Conservation (phyloP, 2,329 filamentous ascomycete species). For the Erysiphe neolycopersici region DNA sequence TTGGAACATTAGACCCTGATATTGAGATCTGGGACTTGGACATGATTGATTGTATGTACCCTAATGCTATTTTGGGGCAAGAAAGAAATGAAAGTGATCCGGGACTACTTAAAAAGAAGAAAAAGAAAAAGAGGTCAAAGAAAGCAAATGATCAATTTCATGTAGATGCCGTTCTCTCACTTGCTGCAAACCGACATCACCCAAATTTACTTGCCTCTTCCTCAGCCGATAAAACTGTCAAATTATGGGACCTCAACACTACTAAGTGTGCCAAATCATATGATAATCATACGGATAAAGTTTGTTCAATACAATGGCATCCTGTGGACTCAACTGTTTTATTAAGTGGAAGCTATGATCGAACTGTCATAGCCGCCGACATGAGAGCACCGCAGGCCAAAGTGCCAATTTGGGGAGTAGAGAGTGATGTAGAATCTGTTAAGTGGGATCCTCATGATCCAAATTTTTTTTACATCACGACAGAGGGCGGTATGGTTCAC, state of each 20-base stretch:
- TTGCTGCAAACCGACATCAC: constrained; percentile 80
- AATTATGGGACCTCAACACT: constrained; percentile 91
- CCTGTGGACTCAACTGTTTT: constrained; percentile 63
- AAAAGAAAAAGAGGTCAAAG: constrained; percentile 74
- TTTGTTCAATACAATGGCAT: constrained; percentile 91
- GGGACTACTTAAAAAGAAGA: constrained; percentile 35
- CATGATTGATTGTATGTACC: constrained; percentile 91
- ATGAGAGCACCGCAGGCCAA: constrained; percentile 79
- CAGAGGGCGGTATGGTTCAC: constrained; percentile 74
- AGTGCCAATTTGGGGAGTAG: constrained; percentile 68
- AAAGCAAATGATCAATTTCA: constrained; percentile 83
- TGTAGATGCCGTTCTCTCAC: constrained; percentile 73
- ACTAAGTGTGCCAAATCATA: constrained; percentile 89
- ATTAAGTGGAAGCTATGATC: constrained; percentile 82
- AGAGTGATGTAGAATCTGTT: constrained; percentile 82
- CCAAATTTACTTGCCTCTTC: constrained; percentile 83
- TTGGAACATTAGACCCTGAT: constrained; percentile 93
- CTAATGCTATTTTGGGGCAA: constrained; percentile 80
- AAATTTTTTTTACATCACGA: constrained; percentile 88
- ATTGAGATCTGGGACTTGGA: constrained; percentile 98
- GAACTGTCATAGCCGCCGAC: constrained; percentile 79
- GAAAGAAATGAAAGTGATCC: constrained; percentile 22
- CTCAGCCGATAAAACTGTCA: constrained; percentile 89
- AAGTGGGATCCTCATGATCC: constrained; percentile 80
- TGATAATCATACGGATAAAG: constrained; percentile 87